A percentile compares a stretch with the other conserved stretches of the same genome.
These are phyloP conservation scores for Whalleya microplaca DNA, from an alignment of 2,329 filamentous ascomycete species.

Conservation along the genomic window DNA sequence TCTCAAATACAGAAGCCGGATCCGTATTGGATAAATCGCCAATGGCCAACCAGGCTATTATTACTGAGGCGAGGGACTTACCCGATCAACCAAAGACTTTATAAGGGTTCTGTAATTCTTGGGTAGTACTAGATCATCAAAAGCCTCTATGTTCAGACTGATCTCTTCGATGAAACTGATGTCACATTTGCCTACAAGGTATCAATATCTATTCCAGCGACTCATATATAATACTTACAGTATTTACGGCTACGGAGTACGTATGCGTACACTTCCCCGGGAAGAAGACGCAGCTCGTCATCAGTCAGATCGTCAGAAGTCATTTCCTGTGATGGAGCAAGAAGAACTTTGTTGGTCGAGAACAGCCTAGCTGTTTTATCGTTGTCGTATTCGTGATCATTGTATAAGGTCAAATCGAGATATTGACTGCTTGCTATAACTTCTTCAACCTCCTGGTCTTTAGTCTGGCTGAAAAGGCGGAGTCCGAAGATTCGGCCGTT, in stretches of 20 bases:
- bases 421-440: slow-evolving; percentile 3
- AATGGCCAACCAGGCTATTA: neutral
- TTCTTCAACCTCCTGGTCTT: slow-evolving; percentile 6
- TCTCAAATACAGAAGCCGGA: neutral
- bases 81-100: slow-evolving; percentile 12
- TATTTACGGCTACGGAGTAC: slow-evolving; percentile 17
- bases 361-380: slow-evolving; percentile 14
- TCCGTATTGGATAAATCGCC: no score
- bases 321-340: slow-evolving; percentile 8
- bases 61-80: slow-evolving; percentile 1
- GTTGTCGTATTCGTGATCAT: slow-evolving; percentile 15
- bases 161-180: slow-evolving; percentile 14
- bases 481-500: slow-evolving; percentile 9
- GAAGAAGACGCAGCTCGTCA: slow-evolving; percentile 15
- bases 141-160: slow-evolving; percentile 9
- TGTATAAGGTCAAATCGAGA: slow-evolving; percentile 11
- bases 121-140: slow-evolving; percentile 17
- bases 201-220: neutral
- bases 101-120: slow-evolving; percentile 6
- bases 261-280: slow-evolving; percentile 16
- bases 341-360: slow-evolving; percentile 6
- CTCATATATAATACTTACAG: slow-evolving; percentile 4
- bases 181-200: slow-evolving; percentile 5
- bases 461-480: slow-evolving; percentile 9
- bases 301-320: slow-evolving; percentile 7